Evolutionary conservation across 176 grass and related monocot species (phyloP).

Genomic region (Ensete glaucum): DNA sequence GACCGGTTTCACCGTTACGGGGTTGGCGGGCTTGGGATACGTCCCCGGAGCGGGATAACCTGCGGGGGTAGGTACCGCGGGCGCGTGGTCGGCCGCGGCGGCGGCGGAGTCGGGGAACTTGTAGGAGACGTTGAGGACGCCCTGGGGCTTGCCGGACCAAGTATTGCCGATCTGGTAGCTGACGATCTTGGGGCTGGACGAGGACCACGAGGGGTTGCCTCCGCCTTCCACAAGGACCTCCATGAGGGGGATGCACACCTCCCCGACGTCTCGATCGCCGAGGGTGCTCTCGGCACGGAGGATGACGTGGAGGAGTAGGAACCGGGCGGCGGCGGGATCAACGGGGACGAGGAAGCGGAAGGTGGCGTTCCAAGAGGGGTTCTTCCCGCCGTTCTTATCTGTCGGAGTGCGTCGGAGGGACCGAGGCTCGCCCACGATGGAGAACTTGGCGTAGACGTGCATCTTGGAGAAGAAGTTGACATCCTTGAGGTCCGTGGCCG

Average conservation of each 20-base stretch:
- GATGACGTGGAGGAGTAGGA: slow-evolving; percentile 37
- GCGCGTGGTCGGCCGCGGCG: not conserved
- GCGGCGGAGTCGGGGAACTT: slow-evolving; percentile 27
- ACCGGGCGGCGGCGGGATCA: slow-evolving; percentile 1
- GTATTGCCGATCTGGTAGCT: slow-evolving; percentile 65
- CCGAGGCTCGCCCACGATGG: slow-evolving; percentile 37
- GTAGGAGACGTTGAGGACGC: slow-evolving; percentile 58
- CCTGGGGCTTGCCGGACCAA: slow-evolving; percentile 36
- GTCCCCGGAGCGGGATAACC: not conserved
- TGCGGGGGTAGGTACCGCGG: no score
- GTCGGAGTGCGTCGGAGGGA: slow-evolving; percentile 31
- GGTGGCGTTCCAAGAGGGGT: slow-evolving; percentile 39
- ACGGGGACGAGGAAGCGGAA: slow-evolving; percentile 31
- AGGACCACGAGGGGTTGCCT: not conserved
- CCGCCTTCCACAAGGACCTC: slow-evolving; percentile 19
- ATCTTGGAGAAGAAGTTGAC: slow-evolving; percentile 50
- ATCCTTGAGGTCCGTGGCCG: slow-evolving; percentile 64
- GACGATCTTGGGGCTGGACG: slow-evolving; percentile 18
- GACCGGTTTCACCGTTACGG: not conserved
- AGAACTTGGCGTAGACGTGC: slow-evolving; percentile 49
- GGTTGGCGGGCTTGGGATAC: not conserved
- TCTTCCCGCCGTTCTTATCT: slow-evolving; percentile 34
- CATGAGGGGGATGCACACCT: slow-evolving; percentile 43
- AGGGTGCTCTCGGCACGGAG: slow-evolving; percentile 32
- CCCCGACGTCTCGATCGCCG: slow-evolving; percentile 46